A percentile compares a stretch with the other conserved stretches of the same genome.
phyloP scores from a whole-genome alignment of 805 yeast species.

The Limtongia smithiae region DNA sequence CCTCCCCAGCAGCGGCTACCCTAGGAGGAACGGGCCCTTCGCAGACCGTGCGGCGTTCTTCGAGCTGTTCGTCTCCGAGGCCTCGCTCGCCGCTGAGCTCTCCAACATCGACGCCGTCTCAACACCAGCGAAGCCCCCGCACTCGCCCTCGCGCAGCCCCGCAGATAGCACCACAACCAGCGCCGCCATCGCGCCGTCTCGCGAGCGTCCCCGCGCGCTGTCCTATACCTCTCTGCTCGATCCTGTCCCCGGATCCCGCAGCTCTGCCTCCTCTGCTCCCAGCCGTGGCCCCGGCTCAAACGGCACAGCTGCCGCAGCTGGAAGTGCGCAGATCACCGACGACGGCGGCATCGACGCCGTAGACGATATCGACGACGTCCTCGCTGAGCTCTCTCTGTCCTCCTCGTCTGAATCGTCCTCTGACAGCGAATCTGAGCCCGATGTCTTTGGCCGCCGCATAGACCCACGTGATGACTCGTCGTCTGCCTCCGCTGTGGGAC shows the following conservation, averaged over 20 bases:
- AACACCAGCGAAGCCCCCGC: constrained; percentile 11
- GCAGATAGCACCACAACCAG: background rate
- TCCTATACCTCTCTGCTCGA: constrained; percentile 20
- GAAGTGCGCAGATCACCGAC: too few species aligned
- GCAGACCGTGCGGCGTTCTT: constrained; percentile 18
- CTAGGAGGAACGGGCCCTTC: too few species aligned
- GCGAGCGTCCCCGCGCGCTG: constrained; percentile 1
- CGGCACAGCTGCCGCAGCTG: too few species aligned
- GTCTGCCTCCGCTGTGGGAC: background rate
- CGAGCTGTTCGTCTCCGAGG: constrained; percentile 20
- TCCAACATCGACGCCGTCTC: constrained; percentile 10
- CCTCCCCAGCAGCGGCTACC: constrained; percentile 1
- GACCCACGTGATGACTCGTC: background rate
- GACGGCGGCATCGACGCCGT: too few species aligned
- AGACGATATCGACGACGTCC: too few species aligned
- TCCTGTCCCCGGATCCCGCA: too few species aligned
- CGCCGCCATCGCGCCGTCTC: constrained; percentile 4
- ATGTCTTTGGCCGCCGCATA: background rate
- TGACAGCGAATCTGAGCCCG: constrained; percentile 11
- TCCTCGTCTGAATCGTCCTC: constrained; percentile 7
- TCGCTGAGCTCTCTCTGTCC: too few species aligned
- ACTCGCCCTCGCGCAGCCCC: background rate
- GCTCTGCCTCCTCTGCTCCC: too few species aligned
- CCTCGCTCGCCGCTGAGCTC: constrained; percentile 17
- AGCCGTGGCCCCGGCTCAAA: too few species aligned